Evolutionary conservation across 345 rosid species (phyloP).

Genomic region (Corymbia maculata): DNA sequence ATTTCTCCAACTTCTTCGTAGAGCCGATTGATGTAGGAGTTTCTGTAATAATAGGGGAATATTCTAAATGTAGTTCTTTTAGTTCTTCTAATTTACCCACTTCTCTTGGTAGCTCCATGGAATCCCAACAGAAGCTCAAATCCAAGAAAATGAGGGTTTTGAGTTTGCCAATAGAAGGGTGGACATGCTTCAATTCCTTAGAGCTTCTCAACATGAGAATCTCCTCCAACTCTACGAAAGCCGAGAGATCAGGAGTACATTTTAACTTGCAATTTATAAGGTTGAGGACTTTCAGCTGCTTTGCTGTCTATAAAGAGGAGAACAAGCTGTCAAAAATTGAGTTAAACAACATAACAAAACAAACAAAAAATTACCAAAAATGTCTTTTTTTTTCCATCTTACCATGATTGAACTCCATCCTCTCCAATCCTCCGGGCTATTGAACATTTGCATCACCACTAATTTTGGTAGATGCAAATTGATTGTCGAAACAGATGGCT

Average conservation of each 20-base stretch:
- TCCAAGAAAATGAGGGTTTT: no score
- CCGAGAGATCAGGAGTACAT: neutral
- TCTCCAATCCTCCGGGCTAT: fast-evolving
- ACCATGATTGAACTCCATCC: neutral
- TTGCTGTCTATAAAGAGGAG: neutral
- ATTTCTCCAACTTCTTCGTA: neutral
- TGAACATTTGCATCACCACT: fast-evolving
- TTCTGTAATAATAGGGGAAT: fast-evolving
- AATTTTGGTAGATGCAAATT: neutral
- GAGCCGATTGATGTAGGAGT: fast-evolving
- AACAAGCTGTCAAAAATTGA: neutral
- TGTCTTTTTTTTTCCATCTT: neutral
- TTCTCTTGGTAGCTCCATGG: neutral
- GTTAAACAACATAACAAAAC: neutral
- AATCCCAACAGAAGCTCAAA: fast-evolving
- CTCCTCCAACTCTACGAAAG: neutral
- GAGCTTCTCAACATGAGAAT: fast-evolving
- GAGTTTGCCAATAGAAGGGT: neutral
- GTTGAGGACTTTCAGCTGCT: neutral
- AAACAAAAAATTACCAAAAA: neutral
- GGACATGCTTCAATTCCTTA: fast-evolving
- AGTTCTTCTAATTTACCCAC: neutral
- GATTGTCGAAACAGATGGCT: fast-evolving
- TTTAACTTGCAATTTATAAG: fast-evolving
- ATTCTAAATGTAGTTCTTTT: fast-evolving